These are phyloP conservation scores for Penicillium sp. DNA, from an alignment of 2,329 filamentous ascomycete species.

Conservation along the genomic window DNA sequence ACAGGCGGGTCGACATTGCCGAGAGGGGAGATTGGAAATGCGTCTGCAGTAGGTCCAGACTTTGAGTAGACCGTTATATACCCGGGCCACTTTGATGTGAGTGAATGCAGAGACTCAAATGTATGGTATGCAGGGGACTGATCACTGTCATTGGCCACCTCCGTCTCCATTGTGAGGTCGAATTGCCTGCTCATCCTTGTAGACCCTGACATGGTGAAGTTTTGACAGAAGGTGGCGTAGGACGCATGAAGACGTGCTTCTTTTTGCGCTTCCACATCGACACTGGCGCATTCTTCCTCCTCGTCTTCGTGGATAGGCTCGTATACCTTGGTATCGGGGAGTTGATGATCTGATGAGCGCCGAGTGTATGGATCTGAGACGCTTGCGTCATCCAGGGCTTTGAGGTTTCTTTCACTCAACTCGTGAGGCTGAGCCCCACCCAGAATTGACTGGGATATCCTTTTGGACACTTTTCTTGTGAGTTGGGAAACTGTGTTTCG, in stretches of 20 bases:
- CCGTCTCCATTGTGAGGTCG: conserved; percentile 10
- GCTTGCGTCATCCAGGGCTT: conserved; percentile 1
- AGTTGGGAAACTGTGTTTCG: conserved; percentile 12
- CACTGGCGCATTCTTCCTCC: background rate
- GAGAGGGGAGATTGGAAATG: background rate
- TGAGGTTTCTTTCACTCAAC: conserved; percentile 15
- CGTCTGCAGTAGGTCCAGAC: background rate
- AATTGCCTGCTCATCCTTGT: conserved; percentile 2
- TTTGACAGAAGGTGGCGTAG: conserved; percentile 16
- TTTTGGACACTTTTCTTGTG: conserved; percentile 17
- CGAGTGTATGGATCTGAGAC: background rate
- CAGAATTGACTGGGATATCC: conserved; percentile 12
- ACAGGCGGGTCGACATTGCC: background rate
- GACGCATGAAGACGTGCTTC: conserved; percentile 9
- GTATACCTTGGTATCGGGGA: background rate
- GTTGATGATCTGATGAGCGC: background rate
- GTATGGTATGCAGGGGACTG: background rate
- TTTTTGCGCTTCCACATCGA: background rate
- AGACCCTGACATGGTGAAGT: conserved; percentile 14
- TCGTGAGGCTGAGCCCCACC: background rate
- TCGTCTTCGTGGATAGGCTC: conserved; percentile 3
- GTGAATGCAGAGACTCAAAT: background rate
- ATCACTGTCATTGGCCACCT: background rate
- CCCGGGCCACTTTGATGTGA: background rate
- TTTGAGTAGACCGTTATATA: background rate